These are phyloP conservation scores for Globisporangium recalcitrans DNA, from an alignment of 352 stramenopile species.

Conservation along the genomic window DNA sequence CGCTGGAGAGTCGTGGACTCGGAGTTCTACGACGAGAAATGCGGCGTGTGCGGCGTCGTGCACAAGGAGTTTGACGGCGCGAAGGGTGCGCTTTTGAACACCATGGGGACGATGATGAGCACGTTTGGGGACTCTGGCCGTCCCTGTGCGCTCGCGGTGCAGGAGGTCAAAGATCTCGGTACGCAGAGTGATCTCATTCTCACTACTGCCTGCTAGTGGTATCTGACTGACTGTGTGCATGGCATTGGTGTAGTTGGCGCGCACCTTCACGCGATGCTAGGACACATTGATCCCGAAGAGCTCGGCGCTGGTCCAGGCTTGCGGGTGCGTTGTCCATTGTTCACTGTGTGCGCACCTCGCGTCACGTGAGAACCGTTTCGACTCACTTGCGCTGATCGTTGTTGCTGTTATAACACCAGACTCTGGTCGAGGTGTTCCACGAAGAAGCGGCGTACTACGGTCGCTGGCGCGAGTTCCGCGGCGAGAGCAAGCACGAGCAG, in stretches of 20 bases:
- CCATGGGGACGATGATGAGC: conserved; percentile 79
- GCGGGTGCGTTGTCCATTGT: conserved; percentile 26
- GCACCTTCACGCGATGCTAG: conserved; percentile 37
- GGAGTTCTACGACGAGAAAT: conserved; percentile 65
- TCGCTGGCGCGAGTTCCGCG: conserved; percentile 79
- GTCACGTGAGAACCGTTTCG: background rate
- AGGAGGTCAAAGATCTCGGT: conserved; percentile 55
- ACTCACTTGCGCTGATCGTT: background rate
- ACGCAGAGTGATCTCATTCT: conserved; percentile 2
- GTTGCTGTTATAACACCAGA: conserved; percentile 23
- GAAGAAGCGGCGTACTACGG: conserved; percentile 81
- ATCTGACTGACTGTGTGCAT: conserved; percentile 13
- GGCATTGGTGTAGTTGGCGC: conserved; percentile 39
- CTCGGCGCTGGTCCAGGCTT: conserved; percentile 35
- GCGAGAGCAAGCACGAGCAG: conserved; percentile 73
- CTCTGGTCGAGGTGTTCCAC: conserved; percentile 66
- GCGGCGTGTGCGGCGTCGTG: conserved; percentile 42
- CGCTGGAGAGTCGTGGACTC: conserved; percentile 69
- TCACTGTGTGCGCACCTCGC: background rate
- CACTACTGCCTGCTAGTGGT: no score
- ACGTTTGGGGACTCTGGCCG: conserved; percentile 67
- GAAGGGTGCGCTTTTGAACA: conserved; percentile 42
- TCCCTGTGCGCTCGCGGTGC: conserved; percentile 52
- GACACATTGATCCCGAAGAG: conserved; percentile 39
- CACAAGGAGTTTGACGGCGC: conserved; percentile 42